A percentile compares a stretch with the other conserved stretches of the same genome.
These are phyloP conservation scores for Luzula sylvatica DNA, from an alignment of 176 grass and related monocot genomes.

Conservation along the genomic window DNA sequence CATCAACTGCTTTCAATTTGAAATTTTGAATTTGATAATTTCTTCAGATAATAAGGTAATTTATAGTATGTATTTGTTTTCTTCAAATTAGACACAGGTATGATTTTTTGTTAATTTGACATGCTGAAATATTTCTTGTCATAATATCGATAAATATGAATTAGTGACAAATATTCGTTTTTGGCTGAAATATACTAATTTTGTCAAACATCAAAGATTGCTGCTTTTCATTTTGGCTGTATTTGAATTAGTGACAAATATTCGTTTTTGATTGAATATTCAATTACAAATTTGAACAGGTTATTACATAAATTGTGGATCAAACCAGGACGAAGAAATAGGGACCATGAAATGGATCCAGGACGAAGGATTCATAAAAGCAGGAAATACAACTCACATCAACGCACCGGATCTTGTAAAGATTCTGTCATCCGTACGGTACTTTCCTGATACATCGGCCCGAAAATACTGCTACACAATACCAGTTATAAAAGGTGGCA, in stretches of 20 bases:
- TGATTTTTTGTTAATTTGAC: too few relatives aligned
- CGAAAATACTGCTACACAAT: slow-evolving; percentile 72
- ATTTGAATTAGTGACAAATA: too few relatives aligned
- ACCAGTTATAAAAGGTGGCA: slow-evolving; percentile 49
- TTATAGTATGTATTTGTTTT: too few relatives aligned
- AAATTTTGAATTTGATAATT: slow-evolving; percentile 2
- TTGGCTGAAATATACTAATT: too few relatives aligned
- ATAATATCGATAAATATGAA: slow-evolving; percentile 3
- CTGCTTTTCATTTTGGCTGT: too few relatives aligned
- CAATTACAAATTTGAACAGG: too few relatives aligned
- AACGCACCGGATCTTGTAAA: slow-evolving; percentile 35
- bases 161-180: too few relatives aligned
- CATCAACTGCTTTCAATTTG: neutral
- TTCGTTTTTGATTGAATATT: too few relatives aligned
- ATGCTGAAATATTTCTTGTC: too few relatives aligned
- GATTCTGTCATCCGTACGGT: slow-evolving; percentile 40
- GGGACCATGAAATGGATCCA: slow-evolving; percentile 55
- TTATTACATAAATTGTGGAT: slow-evolving; percentile 82
- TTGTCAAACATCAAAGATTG: too few relatives aligned
- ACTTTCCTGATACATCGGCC: slow-evolving; percentile 62
- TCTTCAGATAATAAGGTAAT: too few relatives aligned
- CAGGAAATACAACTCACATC: slow-evolving; percentile 42
- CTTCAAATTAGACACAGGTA: too few relatives aligned
- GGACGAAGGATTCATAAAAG: slow-evolving; percentile 51
- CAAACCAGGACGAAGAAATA: slow-evolving; percentile 32